Evolutionary conservation across 2,329 filamentous ascomycete species (phyloP).

Genomic region (Zalaria sp.): DNA sequence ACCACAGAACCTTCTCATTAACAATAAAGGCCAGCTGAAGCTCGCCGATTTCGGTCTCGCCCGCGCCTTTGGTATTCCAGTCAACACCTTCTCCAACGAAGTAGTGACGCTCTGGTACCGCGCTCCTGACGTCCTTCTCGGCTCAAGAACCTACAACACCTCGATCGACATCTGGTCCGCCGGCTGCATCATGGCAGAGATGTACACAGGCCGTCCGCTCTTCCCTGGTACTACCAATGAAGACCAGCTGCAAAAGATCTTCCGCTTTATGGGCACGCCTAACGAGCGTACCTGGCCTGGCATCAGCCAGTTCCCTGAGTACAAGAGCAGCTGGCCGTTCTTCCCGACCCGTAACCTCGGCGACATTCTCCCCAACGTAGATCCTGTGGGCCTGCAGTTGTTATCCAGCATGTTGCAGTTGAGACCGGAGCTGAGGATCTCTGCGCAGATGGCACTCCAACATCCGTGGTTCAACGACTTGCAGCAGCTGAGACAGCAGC

Average conservation of each 20-base stretch:
- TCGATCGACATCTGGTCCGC: constrained; percentile 99
- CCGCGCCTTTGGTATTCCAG: constrained; percentile 87
- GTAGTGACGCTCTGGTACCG: constrained; percentile 97
- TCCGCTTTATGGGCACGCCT: constrained; percentile 95
- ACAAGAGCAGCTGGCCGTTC: constrained; percentile 88
- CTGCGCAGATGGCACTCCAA: constrained; percentile 69
- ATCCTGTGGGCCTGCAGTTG: constrained; percentile 73
- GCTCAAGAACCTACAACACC: constrained; percentile 95
- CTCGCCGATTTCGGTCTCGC: constrained; percentile 90
- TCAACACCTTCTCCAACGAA: constrained; percentile 97
- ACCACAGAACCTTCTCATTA: constrained; percentile 92
- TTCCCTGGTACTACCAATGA: constrained; percentile 98
- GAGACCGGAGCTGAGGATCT: constrained; percentile 80
- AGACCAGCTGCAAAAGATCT: constrained; percentile 93
- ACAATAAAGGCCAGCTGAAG: constrained; percentile 78
- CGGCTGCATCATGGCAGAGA: constrained; percentile 98
- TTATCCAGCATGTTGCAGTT: constrained; percentile 85
- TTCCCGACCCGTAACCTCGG: constrained; percentile 86
- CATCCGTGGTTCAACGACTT: constrained; percentile 88
- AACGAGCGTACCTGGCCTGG: constrained; percentile 93
- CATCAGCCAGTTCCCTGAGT: constrained; percentile 91
- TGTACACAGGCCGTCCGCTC: constrained; percentile 90
- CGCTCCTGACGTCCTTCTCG: constrained; percentile 86
- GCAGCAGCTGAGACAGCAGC: constrained; percentile 27
- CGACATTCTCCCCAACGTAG: constrained; percentile 79